Evolutionary conservation across 1,284 basidiomycete genomes (phyloP), one percentile per base, ranked within the genome.

Genomic region (Heterobasidion annosum): DNA sequence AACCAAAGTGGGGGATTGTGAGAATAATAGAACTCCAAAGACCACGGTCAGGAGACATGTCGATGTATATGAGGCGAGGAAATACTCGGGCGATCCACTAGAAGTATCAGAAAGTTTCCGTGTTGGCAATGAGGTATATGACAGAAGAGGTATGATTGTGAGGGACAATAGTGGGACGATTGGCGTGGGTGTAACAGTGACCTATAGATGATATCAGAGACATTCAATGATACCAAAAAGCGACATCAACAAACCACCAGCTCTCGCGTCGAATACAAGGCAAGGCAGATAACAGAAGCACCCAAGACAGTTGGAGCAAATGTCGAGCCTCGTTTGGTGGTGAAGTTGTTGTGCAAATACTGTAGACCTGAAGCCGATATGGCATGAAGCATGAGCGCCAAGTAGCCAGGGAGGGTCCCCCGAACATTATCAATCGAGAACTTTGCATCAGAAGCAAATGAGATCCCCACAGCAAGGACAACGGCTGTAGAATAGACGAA

Each of bases 221-320:
- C 2, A 35, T 57, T 32, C 54, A 5, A 58, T 54, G 34, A 10
- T n/a, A 61, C 57, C 51, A 49, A 50, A 43, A 43, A 16, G 34
- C 44, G 50, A 50, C 10, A 49, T 42, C 19, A 19, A 67, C 81
- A 58, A 62, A 88, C 86, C 56, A 85, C 55, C 8, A 82, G 63
- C 56, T 73, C 73, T 60, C 77, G 73, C 60, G 85, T 79, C 15
- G 76, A 61, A 61, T 88, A 89, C 53, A 86, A 73, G 12, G 82
- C 80, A 42, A 86, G 70, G 3, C 77, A 77, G 61, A 88, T 74
- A 13, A 81, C 55, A 19, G 78, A 79, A 40, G 84, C 85, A 34
- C 85, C 86, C 3, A 88, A 64, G 4, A 76, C 72, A 18, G 81
- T 78, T 12, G 75, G 73, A 34, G 76, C 60, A 80, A 73, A 10